phyloP scores from a whole-genome alignment of 164 flowering plant species.

The Piper betle region DNA sequence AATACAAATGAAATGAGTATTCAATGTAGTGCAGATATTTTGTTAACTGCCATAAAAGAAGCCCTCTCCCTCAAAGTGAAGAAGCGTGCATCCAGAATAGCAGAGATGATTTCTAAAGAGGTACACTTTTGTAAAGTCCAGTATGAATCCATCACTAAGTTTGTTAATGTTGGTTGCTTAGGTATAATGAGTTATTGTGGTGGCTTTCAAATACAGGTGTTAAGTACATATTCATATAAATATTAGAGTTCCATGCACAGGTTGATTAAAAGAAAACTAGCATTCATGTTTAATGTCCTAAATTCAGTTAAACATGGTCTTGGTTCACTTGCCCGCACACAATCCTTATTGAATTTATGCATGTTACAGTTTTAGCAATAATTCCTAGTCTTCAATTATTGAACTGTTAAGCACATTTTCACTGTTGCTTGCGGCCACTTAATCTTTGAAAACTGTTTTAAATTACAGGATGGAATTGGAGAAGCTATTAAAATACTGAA shows the following conservation, averaged over 20 bases:
- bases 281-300: not conserved
- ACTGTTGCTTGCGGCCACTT: too few relatives aligned
- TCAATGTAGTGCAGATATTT: slow-evolving; percentile 34
- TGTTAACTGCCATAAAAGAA: slow-evolving; percentile 33
- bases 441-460: not conserved
- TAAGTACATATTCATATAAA: too few relatives aligned
- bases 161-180: not conserved
- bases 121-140: slow-evolving; percentile 16
- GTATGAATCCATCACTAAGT: too few relatives aligned
- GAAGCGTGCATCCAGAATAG: slow-evolving; percentile 42
- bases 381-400: not conserved
- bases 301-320: not conserved
- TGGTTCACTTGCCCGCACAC: not conserved
- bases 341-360: not conserved
- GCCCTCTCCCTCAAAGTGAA: slow-evolving; percentile 50
- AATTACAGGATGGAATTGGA: slow-evolving; percentile 49
- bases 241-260: too few relatives aligned
- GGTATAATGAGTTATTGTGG: too few relatives aligned
- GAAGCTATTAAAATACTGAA: slow-evolving; percentile 56
- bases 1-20: slow-evolving; percentile 27
- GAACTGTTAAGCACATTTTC: not conserved
- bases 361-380: not conserved
- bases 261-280: too few relatives aligned
- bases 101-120: slow-evolving; percentile 52
- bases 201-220: too few relatives aligned